phyloP scores from a whole-genome alignment of 164 flowering plant species.

The Tinospora cordifolia region DNA sequence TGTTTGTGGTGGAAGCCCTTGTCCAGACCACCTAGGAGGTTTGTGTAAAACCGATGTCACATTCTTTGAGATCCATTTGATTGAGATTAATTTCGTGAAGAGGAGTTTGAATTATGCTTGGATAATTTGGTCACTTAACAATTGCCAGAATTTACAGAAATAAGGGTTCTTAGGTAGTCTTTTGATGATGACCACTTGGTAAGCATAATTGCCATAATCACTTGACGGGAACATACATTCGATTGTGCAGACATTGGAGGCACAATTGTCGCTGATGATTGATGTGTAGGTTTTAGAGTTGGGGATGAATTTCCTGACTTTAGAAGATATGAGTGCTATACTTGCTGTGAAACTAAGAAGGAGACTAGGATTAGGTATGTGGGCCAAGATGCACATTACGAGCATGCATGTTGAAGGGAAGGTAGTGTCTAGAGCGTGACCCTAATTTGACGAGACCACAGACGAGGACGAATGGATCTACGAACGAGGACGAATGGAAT shows the following conservation, averaged over 20 bases:
- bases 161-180: constrained; percentile 62
- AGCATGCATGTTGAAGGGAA: constrained; percentile 97
- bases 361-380: constrained; percentile 88
- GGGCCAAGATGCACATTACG: constrained; percentile 80
- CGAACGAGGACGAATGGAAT: too few species aligned
- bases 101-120: too few species aligned
- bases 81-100: too few species aligned
- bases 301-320: constrained; percentile 88
- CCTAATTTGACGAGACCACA: too few species aligned
- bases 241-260: not conserved
- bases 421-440: too few species aligned
- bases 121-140: too few species aligned
- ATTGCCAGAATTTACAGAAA: constrained; percentile 46
- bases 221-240: not conserved
- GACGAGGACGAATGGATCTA: too few species aligned
- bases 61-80: too few species aligned
- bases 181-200: constrained; percentile 93
- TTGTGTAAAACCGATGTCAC: too few species aligned
- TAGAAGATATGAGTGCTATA: constrained; percentile 91
- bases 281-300: constrained; percentile 73
- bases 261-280: not conserved
- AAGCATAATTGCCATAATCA: not conserved
- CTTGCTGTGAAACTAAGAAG: constrained; percentile 74
- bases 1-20: too few species aligned
- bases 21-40: too few species aligned